Percentiles rank a stretch among this genome's conserved stretches.
Evolutionary conservation across 331 rosid species (phyloP).

Genomic region (Pyracantha coccinea): DNA sequence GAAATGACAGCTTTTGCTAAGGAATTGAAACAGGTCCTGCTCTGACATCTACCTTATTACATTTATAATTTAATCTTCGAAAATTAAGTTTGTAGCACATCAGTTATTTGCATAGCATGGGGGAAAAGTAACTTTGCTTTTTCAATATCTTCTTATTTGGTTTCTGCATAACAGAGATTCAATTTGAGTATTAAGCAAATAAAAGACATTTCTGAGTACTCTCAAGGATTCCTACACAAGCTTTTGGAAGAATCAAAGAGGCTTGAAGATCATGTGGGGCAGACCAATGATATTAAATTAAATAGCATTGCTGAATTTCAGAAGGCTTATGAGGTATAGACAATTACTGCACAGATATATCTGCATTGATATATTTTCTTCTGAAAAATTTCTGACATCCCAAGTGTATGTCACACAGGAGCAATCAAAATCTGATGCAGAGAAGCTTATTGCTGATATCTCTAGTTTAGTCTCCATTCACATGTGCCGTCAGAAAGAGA

Average conservation of each 20-base stretch:
- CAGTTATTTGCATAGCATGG: no score
- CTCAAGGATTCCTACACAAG: constrained; percentile 58
- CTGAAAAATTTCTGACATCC: constrained; percentile 20
- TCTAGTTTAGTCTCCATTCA: constrained; percentile 64
- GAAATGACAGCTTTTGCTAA: constrained; percentile 60
- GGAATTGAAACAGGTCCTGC: constrained; percentile 59
- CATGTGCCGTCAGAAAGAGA: constrained; percentile 63
- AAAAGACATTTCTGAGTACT: constrained; percentile 52
- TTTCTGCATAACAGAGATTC: constrained; percentile 44
- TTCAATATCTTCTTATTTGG: background rate
- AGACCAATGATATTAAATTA: constrained; percentile 45
- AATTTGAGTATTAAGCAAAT: constrained; percentile 49
- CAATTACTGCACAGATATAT: background rate
- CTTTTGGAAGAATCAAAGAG: constrained; percentile 54
- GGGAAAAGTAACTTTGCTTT: no score
- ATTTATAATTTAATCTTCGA: background rate
- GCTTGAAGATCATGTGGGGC: constrained; percentile 45
- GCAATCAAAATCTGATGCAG: constrained; percentile 73
- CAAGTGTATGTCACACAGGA: constrained; percentile 40
- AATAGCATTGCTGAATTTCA: constrained; percentile 65
- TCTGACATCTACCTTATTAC: background rate
- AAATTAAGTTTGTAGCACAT: background rate
- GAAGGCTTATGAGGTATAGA: constrained; percentile 59
- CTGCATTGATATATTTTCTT: background rate
- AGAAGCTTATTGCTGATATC: constrained; percentile 78